Base-by-base conservation (phyloP, 2,329 filamentous ascomycete species). In the Alternaria atra region DNA sequence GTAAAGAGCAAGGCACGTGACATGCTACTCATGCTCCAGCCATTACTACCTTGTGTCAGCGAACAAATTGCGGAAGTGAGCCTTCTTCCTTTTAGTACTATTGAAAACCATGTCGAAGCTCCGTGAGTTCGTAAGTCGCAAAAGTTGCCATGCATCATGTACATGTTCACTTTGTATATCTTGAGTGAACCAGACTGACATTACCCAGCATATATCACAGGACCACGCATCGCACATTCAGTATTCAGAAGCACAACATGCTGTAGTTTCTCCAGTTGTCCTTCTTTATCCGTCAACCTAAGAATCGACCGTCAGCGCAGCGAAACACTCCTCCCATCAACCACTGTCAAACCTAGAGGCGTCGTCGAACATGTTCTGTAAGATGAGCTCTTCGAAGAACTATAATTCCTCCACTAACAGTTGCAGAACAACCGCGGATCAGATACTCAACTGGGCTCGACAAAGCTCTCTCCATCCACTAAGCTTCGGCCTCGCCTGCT, bases 401-500 rank as follows among this genome's bases (percentile, higher is more conserved):
- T 1, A 2, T 6, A 20, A 5, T 20, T 3, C 8, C 35, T 29
- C n/a, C 10, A 0, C 25, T 52, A 7, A 52, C 2, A 20, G 13
- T 7, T 4, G 17, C 59, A 93, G 90, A 65, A 93, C 92, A 54
- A 91, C 91, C 5, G 86, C 93, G 76, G 92, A 96, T 78, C 87
- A 91, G 77, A 86, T 95, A 66, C 83, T 90, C 82, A 95, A 94
- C 83, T 96, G 93, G 93, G 90, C 89, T 39, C 90, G 92, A 58
- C 91, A 95, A 81, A 88, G 89, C 60, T 96, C 93, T 15, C 84
- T 95, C 58, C 96, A 92, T 92, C 92, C 93, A 72, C 90, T 96
- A 87, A 93, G 91, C 47, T 96, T 97, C 78, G 93, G 90, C 58
- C 89, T 96, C 43, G 92, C 92, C 74, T 97, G 92, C 86, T 96